Evolutionary conservation across 1,284 basidiomycete species (phyloP), one percentile per base, ranked within the genome.

Genomic region (Moesziomyces sp.): DNA sequence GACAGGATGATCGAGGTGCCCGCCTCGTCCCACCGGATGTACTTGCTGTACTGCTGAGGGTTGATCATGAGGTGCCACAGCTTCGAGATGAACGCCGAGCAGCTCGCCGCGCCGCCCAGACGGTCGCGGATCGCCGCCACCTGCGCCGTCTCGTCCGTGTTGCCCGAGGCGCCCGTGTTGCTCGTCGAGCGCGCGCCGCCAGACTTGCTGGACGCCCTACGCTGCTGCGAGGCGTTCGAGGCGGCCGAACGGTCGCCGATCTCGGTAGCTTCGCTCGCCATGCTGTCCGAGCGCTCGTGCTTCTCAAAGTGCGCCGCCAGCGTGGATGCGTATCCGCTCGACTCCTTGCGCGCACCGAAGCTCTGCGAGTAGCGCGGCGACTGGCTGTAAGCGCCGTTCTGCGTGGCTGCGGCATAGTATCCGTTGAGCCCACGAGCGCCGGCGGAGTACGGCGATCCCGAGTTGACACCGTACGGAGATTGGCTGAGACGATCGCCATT

Each of bases 1-100:
- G 66, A 79, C 16, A 83, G 68, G n/a, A 84, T 82, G 68, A 84
- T 79, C 30, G 80, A 76, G 19, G 79, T 75, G 40, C 82, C 82
- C 0, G 76, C 76, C 46, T 80, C 74, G 59, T 76, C 78, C 80
- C 80, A 82, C 46, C 60, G 75, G 47, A 82, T 80, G 61, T 79
- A 82, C 49, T 72, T 74, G 62, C 68, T 71, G 58, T 82, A 82
- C 35, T 77, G 69, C 6, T 61, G 70, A 9, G 82, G 82, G 57
- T 80, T 79, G 65, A 78, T 79, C 80, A 84, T 82, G 16, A 84
- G 74, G 56, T 81, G 81, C 82, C 82, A 84, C 21, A 84, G 74
- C 66, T 84, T 84, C 40, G 77, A 79, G 54, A 84, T 83, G 48
- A 84, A 84, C 2, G 82, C 82, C 4, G 80, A 81, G 65, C 82